A percentile compares a stretch with the other conserved stretches of the same genome.
These are phyloP conservation scores for Arachis stenosperma DNA, from an alignment of 306 rosid species.

Conservation along the genomic window DNA sequence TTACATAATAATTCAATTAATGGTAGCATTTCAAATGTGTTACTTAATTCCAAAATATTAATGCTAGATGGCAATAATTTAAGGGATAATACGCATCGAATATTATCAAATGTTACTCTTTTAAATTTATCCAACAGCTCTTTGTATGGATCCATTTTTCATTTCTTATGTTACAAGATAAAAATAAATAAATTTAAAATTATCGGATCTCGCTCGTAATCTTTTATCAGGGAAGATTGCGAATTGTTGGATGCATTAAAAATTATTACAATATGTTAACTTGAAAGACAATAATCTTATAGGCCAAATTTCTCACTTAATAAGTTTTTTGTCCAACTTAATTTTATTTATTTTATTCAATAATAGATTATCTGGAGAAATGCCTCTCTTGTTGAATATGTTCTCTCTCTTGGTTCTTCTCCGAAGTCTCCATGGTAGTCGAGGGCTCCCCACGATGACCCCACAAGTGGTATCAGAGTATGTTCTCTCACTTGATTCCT, in stretches of 20 bases:
- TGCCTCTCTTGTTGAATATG: conserved; percentile 21
- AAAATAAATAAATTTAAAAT: neutral
- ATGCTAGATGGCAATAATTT: conserved; percentile 13
- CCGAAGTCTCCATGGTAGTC: no score
- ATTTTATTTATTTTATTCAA: neutral
- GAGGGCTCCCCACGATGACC: no score
- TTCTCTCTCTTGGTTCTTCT: no score
- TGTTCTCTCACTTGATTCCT: no score
- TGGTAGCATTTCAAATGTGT: conserved; percentile 25
- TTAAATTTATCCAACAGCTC: neutral
- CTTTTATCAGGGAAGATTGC: conserved; percentile 36
- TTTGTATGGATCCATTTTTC: conserved; percentile 41
- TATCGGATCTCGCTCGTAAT: conserved; percentile 29
- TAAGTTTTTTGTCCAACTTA: conserved; percentile 5
- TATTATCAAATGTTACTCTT: conserved; percentile 4
- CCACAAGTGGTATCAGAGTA: no score
- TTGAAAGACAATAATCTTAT: conserved; percentile 20
- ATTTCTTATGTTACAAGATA: conserved; percentile 14
- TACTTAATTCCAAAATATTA: neutral
- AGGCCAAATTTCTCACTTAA: neutral
- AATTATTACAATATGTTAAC: neutral
- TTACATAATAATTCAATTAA: conserved; percentile 17
- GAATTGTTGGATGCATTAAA: conserved; percentile 19
- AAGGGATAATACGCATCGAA: conserved; percentile 25
- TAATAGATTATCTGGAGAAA: conserved; percentile 16